A percentile compares a stretch with the other conserved stretches of the same genome.
phyloP scores from a whole-genome alignment of 768 basidiomycete genomes.

The Mycena kentingensis region DNA sequence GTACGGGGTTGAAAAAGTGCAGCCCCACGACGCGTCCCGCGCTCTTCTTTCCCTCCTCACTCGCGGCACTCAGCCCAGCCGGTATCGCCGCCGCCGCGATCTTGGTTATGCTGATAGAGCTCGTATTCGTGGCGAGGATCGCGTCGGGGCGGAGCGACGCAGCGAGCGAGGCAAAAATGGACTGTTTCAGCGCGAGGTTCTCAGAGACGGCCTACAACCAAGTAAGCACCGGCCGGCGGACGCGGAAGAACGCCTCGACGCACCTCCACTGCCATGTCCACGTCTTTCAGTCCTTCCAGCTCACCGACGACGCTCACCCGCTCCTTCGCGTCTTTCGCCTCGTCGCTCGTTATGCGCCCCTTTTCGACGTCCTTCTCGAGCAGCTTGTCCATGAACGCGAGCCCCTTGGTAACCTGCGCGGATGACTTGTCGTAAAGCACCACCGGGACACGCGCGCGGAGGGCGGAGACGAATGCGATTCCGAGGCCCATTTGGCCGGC shows the following conservation, averaged over 20 bases:
- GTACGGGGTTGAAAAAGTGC: slow-evolving; percentile 97
- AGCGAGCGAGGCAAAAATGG: slow-evolving; percentile 72
- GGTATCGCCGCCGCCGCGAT: slow-evolving; percentile 82
- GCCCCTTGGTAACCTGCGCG: slow-evolving; percentile 72
- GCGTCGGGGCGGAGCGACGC: slow-evolving; percentile 67
- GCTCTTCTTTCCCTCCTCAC: slow-evolving; percentile 60
- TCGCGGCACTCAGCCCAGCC: slow-evolving; percentile 55
- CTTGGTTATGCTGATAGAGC: slow-evolving; percentile 92
- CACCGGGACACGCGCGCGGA: slow-evolving; percentile 85
- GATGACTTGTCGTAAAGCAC: slow-evolving; percentile 80
- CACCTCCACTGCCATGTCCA: slow-evolving; percentile 91
- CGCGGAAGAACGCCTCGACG: slow-evolving; percentile 18
- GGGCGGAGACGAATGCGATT: slow-evolving; percentile 84
- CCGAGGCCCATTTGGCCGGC: slow-evolving; percentile 92
- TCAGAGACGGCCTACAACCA: slow-evolving; percentile 91
- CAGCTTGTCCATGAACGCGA: slow-evolving; percentile 75
- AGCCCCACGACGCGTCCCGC: slow-evolving; percentile 83
- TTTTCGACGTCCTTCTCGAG: slow-evolving; percentile 89
- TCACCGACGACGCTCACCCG: slow-evolving; percentile 62
- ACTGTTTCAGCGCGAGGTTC: slow-evolving; percentile 72
- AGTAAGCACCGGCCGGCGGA: background rate
- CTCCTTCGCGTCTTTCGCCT: slow-evolving; percentile 73
- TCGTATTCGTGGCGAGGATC: slow-evolving; percentile 91
- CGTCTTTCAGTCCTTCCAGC: slow-evolving; percentile 67
- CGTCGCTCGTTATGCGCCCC: slow-evolving; percentile 65